Conservation (phyloP, 2,329 filamentous ascomycete species). For the Aspergillus candidus region DNA sequence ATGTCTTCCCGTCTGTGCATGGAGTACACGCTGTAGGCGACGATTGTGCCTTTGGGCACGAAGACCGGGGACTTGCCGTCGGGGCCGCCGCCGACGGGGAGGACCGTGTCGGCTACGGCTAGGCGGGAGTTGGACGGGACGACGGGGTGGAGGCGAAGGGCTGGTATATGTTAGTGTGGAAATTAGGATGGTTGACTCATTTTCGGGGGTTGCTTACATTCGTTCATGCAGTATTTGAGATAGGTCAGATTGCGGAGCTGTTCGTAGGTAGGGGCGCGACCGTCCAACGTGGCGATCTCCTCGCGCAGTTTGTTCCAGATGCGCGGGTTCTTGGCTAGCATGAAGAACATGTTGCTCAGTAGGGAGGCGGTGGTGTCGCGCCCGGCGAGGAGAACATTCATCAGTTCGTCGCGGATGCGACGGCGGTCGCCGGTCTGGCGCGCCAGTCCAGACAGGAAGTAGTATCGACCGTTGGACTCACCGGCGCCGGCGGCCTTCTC, state of each 20-base stretch:
- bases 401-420: constrained; percentile 40
- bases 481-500: constrained; percentile 13
- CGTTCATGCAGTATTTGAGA: constrained; percentile 19
- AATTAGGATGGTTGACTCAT: background rate
- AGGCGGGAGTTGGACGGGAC: constrained; percentile 39
- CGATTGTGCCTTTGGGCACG: constrained; percentile 57
- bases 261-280: constrained; percentile 17
- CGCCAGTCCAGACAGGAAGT: constrained; percentile 44
- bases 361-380: constrained; percentile 46
- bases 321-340: constrained; percentile 37
- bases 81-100: constrained; percentile 52
- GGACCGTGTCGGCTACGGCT: constrained; percentile 32
- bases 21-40: constrained; percentile 60
- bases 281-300: constrained; percentile 20
- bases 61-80: constrained; percentile 55
- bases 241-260: constrained; percentile 21
- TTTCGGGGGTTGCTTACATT: constrained; percentile 12
- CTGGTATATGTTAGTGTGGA: constrained; percentile 11
- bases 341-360: constrained; percentile 40
- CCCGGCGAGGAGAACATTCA: constrained; percentile 48
- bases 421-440: constrained; percentile 39
- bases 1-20: constrained; percentile 62
- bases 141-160: constrained; percentile 37
- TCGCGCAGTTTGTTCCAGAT: constrained; percentile 33
- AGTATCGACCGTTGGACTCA: constrained; percentile 26